Evolutionary conservation across 2,329 filamentous ascomycete genomes (phyloP).

Genomic region (Beauveria pseudobassiana): DNA sequence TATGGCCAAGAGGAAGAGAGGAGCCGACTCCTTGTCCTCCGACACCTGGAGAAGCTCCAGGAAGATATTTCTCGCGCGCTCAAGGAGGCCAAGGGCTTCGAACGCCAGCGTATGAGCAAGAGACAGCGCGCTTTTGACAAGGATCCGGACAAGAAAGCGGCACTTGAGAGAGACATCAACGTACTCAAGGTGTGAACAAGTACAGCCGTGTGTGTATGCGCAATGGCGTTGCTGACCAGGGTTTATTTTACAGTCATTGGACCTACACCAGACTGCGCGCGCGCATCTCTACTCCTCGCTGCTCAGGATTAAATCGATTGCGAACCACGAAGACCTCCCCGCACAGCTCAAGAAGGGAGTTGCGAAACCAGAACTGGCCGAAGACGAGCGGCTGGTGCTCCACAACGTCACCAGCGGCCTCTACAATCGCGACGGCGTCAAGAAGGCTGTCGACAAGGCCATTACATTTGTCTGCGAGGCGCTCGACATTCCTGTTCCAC

Average conservation of each 20-base stretch:
- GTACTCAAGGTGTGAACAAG: slow-evolving; percentile 41
- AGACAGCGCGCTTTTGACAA: slow-evolving; percentile 41
- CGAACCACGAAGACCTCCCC: slow-evolving; percentile 43
- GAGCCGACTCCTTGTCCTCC: slow-evolving; percentile 36
- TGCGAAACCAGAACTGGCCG: slow-evolving; percentile 42
- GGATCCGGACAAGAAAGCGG: slow-evolving; percentile 41
- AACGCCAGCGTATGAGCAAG: slow-evolving; percentile 68
- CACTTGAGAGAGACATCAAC: slow-evolving; percentile 54
- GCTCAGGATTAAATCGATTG: slow-evolving; percentile 45
- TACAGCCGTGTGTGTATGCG: not conserved
- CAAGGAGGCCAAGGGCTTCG: slow-evolving; percentile 67
- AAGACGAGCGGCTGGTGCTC: slow-evolving; percentile 42
- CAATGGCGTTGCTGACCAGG: slow-evolving; percentile 2
- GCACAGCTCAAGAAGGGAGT: slow-evolving; percentile 38
- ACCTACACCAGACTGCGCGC: slow-evolving; percentile 49
- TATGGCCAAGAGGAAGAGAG: slow-evolving; percentile 52
- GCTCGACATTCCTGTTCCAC: slow-evolving; percentile 41
- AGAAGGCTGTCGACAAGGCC: slow-evolving; percentile 40
- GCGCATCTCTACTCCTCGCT: slow-evolving; percentile 49
- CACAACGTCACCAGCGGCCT: slow-evolving; percentile 55
- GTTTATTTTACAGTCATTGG: slow-evolving; percentile 37
- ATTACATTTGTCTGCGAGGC: slow-evolving; percentile 40
- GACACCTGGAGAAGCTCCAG: slow-evolving; percentile 45
- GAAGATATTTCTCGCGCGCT: slow-evolving; percentile 59
- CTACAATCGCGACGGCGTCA: slow-evolving; percentile 45